Conservation (phyloP, 495 filamentous ascomycete species). For the Achaetomiella virescens region DNA sequence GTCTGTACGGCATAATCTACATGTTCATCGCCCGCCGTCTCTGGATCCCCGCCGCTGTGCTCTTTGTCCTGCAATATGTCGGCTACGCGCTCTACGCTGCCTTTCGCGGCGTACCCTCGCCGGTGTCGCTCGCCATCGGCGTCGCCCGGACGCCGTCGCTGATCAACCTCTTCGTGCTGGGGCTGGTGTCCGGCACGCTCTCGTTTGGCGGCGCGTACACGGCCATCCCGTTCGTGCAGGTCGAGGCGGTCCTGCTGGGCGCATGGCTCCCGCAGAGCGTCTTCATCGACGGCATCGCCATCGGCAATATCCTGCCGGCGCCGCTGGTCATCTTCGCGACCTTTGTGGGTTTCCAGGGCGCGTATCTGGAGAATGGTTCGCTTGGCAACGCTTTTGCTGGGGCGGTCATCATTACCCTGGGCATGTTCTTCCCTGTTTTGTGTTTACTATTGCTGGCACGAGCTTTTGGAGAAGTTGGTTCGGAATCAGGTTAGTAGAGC, state of each 20-base stretch:
- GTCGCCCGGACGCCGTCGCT: conserved; percentile 8
- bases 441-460: conserved; percentile 14
- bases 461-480: conserved; percentile 14
- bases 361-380: conserved; percentile 5
- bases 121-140: conserved; percentile 11
- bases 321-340: conserved; percentile 12
- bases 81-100: conserved; percentile 8
- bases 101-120: conserved; percentile 9
- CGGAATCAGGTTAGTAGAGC: conserved; percentile 3
- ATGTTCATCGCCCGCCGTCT: conserved; percentile 8
- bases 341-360: conserved; percentile 11
- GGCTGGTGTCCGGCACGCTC: conserved; percentile 10
- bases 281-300: conserved; percentile 11
- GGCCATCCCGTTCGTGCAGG: conserved; percentile 14
- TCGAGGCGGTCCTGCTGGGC: conserved; percentile 13
- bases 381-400: conserved; percentile 9
- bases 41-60: conserved; percentile 7
- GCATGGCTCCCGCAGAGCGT: conserved; percentile 14
- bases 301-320: conserved; percentile 12
- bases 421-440: conserved; percentile 13
- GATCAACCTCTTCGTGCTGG: conserved; percentile 12
- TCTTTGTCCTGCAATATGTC: conserved; percentile 10
- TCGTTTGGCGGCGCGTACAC: conserved; percentile 15
- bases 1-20: conserved; percentile 12
- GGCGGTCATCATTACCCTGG: conserved; percentile 8